Conservation (phyloP, 345 rosid genomes). For the Salix viminalis region DNA sequence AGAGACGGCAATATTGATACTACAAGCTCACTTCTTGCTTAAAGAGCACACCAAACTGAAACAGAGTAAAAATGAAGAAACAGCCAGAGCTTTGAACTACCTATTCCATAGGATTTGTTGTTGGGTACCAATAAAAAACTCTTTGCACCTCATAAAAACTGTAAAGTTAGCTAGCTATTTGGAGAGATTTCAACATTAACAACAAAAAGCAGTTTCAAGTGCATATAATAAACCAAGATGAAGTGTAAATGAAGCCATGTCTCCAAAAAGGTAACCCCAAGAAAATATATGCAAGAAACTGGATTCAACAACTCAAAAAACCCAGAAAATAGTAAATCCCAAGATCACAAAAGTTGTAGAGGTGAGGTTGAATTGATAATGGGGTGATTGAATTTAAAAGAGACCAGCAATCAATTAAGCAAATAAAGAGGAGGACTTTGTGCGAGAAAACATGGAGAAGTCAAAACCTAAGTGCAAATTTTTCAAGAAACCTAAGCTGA, state of each 20-base stretch:
- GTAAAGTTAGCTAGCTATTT: neutral
- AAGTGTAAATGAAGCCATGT: slow-evolving; percentile 17
- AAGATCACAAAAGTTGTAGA: neutral
- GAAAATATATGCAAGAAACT: neutral
- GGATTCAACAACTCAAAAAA: neutral
- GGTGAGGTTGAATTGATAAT: too few relatives aligned
- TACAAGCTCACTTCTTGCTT: slow-evolving; percentile 3
- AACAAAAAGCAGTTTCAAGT: neutral
- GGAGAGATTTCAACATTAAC: slow-evolving; percentile 1
- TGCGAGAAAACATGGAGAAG: slow-evolving; percentile 17
- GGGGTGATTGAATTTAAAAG: too few relatives aligned
- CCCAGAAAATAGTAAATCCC: neutral
- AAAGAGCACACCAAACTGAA: slow-evolving; percentile 5
- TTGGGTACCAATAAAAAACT: neutral
- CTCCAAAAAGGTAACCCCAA: neutral
- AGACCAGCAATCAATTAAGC: neutral
- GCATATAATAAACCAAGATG: neutral
- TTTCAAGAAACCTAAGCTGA: slow-evolving; percentile 13
- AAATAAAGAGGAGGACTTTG: neutral
- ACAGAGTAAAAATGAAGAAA: neutral
- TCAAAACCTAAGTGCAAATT: slow-evolving; percentile 16
- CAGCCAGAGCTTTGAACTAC: neutral
- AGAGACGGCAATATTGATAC: slow-evolving; percentile 2
- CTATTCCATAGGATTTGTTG: neutral
- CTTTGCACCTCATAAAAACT: neutral